phyloP scores from a whole-genome alignment of 1,139 yeast species.

The Yamadazyma taylorii region DNA sequence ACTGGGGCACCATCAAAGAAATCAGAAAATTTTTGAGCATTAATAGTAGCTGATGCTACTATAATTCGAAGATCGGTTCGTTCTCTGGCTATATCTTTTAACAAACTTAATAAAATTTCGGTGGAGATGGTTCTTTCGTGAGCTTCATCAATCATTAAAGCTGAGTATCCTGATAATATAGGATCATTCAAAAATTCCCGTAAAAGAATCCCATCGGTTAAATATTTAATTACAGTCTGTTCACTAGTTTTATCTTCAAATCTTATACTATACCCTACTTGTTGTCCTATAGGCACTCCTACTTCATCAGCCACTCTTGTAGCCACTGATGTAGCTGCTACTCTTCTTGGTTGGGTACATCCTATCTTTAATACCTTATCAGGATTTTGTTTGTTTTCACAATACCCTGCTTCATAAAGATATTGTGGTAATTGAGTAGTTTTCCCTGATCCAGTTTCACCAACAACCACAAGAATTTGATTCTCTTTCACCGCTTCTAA shows the following conservation, averaged over 20 bases:
- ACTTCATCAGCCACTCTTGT: constrained; percentile 88
- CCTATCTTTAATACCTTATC: constrained; percentile 53
- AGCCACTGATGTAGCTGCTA: constrained; percentile 94
- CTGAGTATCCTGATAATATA: constrained; percentile 64
- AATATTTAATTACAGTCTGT: constrained; percentile 71
- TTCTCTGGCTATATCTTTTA: constrained; percentile 65
- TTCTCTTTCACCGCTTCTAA: constrained; percentile 61
- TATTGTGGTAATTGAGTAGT: constrained; percentile 95
- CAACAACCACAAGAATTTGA: constrained; percentile 85
- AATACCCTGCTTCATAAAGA: constrained; percentile 77
- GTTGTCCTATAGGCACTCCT: constrained; percentile 66
- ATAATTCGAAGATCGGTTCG: constrained; percentile 72
- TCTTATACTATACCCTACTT: constrained; percentile 86
- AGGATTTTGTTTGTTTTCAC: constrained; percentile 36
- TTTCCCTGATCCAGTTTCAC: constrained; percentile 98
- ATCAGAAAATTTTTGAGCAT: constrained; percentile 78
- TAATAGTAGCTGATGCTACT: constrained; percentile 93
- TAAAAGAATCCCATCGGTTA: constrained; percentile 93
- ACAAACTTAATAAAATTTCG: constrained; percentile 79
- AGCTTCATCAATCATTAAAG: constrained; percentile 93
- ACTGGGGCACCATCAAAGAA: constrained; percentile 85
- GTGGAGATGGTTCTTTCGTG: constrained; percentile 95
- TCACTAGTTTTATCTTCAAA: constrained; percentile 75
- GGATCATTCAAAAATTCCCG: constrained; percentile 85
- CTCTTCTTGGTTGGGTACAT: constrained; percentile 95